phyloP scores from a whole-genome alignment of 345 rosid species.

The Sonneratia alba region DNA sequence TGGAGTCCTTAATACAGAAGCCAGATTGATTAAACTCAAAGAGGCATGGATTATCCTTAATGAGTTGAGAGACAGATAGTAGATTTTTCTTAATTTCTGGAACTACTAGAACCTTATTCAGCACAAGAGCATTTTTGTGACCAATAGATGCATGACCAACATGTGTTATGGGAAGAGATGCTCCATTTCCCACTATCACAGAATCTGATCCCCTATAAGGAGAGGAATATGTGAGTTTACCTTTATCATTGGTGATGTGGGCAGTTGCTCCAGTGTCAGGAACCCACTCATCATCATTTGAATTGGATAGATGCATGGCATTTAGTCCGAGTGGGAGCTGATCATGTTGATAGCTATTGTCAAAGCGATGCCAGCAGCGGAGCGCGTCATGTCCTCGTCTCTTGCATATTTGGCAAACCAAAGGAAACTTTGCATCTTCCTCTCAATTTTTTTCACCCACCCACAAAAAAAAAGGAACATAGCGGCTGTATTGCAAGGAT shows the following conservation, averaged over 20 bases:
- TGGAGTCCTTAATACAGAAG: slow-evolving; percentile 4
- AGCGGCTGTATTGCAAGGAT: too few species aligned
- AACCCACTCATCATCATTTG: not conserved
- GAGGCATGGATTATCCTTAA: not conserved
- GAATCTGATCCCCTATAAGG: not conserved
- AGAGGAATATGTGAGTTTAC: not conserved
- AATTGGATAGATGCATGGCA: not conserved
- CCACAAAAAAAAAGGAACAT: too few species aligned
- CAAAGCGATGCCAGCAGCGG: not conserved
- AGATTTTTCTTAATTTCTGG: not conserved
- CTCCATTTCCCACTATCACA: not conserved
- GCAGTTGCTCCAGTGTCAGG: not conserved
- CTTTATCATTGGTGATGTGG: not conserved
- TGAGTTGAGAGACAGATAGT: not conserved
- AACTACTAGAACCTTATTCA: not conserved
- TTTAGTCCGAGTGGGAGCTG: not conserved
- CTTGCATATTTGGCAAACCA: too few species aligned
- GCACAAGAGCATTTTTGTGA: not conserved
- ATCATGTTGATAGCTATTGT: not conserved
- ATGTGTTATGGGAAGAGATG: not conserved
- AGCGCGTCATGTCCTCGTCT: not conserved
- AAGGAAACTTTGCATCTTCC: too few species aligned
- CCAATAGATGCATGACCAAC: not conserved
- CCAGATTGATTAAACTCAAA: slow-evolving; percentile 1
- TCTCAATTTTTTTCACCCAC: too few species aligned